Evolutionary conservation across 1,139 yeast genomes (phyloP), one percentile per base, ranked within the genome.

Genomic region (Kodamaea sp.): DNA sequence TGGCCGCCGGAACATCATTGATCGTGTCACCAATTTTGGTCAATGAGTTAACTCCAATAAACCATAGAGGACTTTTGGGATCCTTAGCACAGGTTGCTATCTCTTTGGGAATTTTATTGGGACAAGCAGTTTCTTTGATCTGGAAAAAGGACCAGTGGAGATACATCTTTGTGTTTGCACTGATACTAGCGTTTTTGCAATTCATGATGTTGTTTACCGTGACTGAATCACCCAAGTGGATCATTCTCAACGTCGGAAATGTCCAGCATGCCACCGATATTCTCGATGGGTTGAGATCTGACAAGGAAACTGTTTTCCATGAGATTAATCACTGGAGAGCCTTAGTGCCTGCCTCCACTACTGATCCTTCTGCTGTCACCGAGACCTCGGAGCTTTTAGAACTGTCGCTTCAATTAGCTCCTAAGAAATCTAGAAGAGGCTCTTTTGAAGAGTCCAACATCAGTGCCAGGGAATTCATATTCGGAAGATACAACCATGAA

Each of bases 221-320:
- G 2, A 55, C 55, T 1, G 73, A 67, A 41, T 62, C 69, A 20
- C 73, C 73, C 3, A 66, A 66, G 46, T 67, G 73, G 73, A 46
- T 66, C 16, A 52, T 64, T 12, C 42, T 62, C 37, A 52, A 56
- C 31, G 48, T 48, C 6, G 62, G 63, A 7, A 65, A 64, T 35
- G 52, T 59, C 0, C 26, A 37, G 5, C 35, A 39, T 7, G 73
- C 73, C 3, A 54, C 58, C 1, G 29, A 34, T 4, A 60, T 65
- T 19, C 50, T 66, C 24, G 47, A 47, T 18, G 47, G 44, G 13
- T 47, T 65, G 27, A 46, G 73, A 23, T 53, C 70, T 6, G 57
- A 63, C 37, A 47, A 53, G 24, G 43, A 44, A 8, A 58, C 67
- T 1, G 60, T 64, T 4, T 46, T 45, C 5, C 58, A 57, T 33